Conservation (phyloP, 768 basidiomycete species). For the Hemileccinum impolitum region DNA sequence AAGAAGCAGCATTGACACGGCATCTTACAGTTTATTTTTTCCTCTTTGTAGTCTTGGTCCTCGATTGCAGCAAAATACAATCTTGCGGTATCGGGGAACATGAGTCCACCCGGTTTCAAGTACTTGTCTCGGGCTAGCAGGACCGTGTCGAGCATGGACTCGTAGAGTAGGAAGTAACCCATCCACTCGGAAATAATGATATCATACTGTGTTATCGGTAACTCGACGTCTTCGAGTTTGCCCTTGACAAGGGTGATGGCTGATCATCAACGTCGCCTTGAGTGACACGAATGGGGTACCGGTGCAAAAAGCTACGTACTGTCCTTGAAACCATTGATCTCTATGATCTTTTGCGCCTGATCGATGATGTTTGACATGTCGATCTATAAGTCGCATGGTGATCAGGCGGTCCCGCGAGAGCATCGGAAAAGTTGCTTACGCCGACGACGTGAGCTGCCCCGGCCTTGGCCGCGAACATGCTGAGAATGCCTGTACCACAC, state of each 20-base stretch:
- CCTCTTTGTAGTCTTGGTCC: slow-evolving; percentile 99
- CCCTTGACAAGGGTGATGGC: slow-evolving; percentile 96
- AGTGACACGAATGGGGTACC: background rate
- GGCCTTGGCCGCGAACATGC: slow-evolving; percentile 97
- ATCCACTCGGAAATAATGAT: slow-evolving; percentile 99
- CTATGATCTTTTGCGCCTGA: slow-evolving; percentile 95
- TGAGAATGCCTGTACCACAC: slow-evolving; percentile 96
- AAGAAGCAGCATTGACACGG: background rate
- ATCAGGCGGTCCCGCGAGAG: slow-evolving; percentile 10
- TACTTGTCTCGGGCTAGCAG: slow-evolving; percentile 96
- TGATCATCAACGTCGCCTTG: slow-evolving; percentile 29
- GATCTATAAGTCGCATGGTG: slow-evolving; percentile 51
- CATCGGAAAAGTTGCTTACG: slow-evolving; percentile 42
- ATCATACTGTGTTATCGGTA: slow-evolving; percentile 90
- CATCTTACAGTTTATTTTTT: slow-evolving; percentile 91
- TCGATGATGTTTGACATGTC: slow-evolving; percentile 99
- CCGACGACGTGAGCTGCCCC: slow-evolving; percentile 94
- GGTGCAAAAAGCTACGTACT: slow-evolving; percentile 53
- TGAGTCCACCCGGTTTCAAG: slow-evolving; percentile 83
- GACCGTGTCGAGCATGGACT: slow-evolving; percentile 99
- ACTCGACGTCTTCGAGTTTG: slow-evolving; percentile 89
- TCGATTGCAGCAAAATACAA: slow-evolving; percentile 96
- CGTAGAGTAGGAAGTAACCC: slow-evolving; percentile 99
- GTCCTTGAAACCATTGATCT: slow-evolving; percentile 94
- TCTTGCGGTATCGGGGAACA: slow-evolving; percentile 94